Evolutionary conservation across 768 basidiomycete species (phyloP).

Genomic region (Lepiota venenata): DNA sequence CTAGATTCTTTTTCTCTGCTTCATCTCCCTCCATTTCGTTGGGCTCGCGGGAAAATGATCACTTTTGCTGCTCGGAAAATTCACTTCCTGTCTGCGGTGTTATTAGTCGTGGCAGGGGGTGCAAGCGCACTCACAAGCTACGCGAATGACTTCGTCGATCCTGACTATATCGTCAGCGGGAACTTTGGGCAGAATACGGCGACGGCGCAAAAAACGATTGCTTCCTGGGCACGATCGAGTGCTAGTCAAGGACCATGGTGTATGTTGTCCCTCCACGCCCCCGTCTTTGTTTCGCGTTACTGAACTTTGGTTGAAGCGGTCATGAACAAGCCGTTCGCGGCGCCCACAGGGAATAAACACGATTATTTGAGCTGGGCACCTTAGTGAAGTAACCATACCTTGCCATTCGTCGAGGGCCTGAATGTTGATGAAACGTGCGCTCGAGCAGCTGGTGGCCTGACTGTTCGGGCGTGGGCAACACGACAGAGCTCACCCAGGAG

Average conservation of each 20-base stretch:
- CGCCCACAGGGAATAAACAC: conserved; percentile 52
- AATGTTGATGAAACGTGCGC: background rate
- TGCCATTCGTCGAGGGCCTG: background rate
- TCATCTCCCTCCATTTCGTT: too few species aligned
- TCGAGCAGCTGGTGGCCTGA: conserved; percentile 55
- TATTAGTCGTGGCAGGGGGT: conserved; percentile 15
- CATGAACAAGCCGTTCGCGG: conserved; percentile 39
- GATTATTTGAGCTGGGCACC: conserved; percentile 74
- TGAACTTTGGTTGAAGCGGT: conserved; percentile 35
- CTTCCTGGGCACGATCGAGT: conserved; percentile 41
- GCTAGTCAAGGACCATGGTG: conserved; percentile 53
- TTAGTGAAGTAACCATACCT: conserved; percentile 42
- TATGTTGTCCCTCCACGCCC: conserved; percentile 24
- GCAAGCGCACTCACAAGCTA: conserved; percentile 36
- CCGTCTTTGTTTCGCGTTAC: background rate
- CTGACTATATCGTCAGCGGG: conserved; percentile 40
- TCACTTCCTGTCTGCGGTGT: conserved; percentile 14
- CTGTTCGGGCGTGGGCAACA: conserved; percentile 56
- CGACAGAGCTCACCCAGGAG: conserved; percentile 49
- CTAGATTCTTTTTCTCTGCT: too few species aligned
- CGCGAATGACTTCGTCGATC: conserved; percentile 55
- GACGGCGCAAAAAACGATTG: conserved; percentile 43
- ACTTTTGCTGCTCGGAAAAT: conserved; percentile 23
- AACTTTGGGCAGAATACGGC: conserved; percentile 38
- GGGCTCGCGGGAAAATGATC: conserved; percentile 17